These are phyloP conservation scores for Podospora appendiculata DNA, from an alignment of 495 filamentous ascomycete species.

Conservation along the genomic window DNA sequence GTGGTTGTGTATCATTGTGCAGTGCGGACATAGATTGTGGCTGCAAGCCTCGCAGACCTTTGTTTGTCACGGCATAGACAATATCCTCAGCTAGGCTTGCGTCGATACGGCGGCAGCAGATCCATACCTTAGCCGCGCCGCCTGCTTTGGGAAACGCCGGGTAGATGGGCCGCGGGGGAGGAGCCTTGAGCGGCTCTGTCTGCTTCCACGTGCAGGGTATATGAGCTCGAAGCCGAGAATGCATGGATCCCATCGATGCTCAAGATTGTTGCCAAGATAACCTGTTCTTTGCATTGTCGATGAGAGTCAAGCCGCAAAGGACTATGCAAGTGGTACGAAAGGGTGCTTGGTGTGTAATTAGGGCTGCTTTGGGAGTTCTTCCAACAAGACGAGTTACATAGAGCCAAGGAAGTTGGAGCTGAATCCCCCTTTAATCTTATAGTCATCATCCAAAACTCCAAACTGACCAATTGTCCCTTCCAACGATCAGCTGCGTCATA, in stretches of 20 bases:
- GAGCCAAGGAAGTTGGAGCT: too few species aligned
- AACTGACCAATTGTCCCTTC: too few species aligned
- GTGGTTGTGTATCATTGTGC: background rate
- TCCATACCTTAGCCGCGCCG: background rate
- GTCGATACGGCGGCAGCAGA: background rate
- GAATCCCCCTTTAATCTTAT: too few species aligned
- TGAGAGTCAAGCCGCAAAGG: background rate
- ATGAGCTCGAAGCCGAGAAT: background rate
- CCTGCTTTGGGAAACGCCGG: background rate
- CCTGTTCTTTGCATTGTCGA: background rate
- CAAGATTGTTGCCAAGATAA: background rate
- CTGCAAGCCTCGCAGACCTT: background rate
- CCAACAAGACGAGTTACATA: too few species aligned
- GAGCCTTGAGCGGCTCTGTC: background rate
- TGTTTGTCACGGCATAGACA: background rate
- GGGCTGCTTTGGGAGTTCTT: background rate
- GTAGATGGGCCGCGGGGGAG: background rate
- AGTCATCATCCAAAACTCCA: too few species aligned
- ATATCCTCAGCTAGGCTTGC: background rate
- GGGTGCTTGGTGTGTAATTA: background rate
- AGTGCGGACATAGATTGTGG: background rate
- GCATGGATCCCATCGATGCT: background rate
- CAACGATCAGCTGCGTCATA: too few species aligned
- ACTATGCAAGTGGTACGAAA: background rate
- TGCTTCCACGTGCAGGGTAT: background rate